Evolutionary conservation across 495 filamentous ascomycete genomes (phyloP).

Genomic region (Xylaria venustula): DNA sequence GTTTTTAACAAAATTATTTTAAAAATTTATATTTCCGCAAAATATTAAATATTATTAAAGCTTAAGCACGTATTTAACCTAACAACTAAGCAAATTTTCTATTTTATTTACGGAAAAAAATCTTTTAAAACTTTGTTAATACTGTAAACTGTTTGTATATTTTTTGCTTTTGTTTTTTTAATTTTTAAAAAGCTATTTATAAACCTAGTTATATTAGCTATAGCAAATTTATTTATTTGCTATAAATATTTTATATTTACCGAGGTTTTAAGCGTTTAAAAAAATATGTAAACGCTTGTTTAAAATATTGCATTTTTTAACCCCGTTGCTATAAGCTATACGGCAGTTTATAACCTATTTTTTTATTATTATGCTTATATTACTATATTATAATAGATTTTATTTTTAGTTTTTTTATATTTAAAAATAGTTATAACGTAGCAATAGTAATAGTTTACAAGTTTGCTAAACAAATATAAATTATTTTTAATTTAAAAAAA

Average conservation of each 20-base stretch:
- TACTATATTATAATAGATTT: not conserved
- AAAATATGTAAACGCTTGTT: not conserved
- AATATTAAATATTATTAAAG: too few relatives aligned
- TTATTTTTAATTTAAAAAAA: not conserved
- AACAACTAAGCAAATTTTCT: too few relatives aligned
- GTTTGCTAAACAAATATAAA: not conserved
- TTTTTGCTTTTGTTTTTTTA: not conserved
- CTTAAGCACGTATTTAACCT: too few relatives aligned
- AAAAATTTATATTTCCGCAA: too few relatives aligned
- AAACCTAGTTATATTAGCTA: not conserved
- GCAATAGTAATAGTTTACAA: not conserved
- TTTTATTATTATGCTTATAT: constrained; percentile 9
- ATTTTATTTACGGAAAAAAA: too few relatives aligned
- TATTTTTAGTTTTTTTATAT: not conserved
- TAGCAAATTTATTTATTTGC: not conserved
- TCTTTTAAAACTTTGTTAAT: too few relatives aligned
- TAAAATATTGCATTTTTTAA: not conserved
- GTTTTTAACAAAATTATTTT: too few relatives aligned
- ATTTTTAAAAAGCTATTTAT: constrained; percentile 4
- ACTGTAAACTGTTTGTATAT: not conserved
- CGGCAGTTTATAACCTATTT: not conserved
- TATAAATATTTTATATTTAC: not conserved
- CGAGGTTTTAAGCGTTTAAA: not conserved
- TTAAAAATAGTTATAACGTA: not conserved
- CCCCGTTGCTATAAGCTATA: constrained; percentile 4